These are phyloP conservation scores for Pseudocercospora macadamiae DNA, from an alignment of 2,329 filamentous ascomycete genomes.

Conservation along the genomic window DNA sequence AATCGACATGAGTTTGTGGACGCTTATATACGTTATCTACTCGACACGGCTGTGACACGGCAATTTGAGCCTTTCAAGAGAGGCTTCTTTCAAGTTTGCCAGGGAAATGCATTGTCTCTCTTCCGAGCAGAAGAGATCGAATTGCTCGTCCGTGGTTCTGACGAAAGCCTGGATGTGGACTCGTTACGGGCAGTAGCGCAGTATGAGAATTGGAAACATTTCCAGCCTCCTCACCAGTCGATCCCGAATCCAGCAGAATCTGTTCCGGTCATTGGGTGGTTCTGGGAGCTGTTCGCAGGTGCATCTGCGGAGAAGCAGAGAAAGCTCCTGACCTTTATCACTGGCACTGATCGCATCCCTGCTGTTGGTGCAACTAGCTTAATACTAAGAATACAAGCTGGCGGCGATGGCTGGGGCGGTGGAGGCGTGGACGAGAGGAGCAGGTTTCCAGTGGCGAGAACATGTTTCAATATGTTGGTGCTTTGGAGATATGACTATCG, in stretches of 20 bases:
- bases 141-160: slow-evolving; percentile 79
- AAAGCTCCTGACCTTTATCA: slow-evolving; percentile 81
- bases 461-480: slow-evolving; percentile 85
- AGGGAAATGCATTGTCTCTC: slow-evolving; percentile 81
- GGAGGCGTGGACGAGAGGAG: slow-evolving; percentile 61
- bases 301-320: slow-evolving; percentile 71
- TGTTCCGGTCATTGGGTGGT: slow-evolving; percentile 77
- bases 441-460: slow-evolving; percentile 81
- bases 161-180: slow-evolving; percentile 77
- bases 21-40: slow-evolving; percentile 76
- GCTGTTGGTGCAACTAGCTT: slow-evolving; percentile 83
- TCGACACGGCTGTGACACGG: slow-evolving; percentile 75
- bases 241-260: slow-evolving; percentile 51
- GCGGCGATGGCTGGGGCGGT: slow-evolving; percentile 55
- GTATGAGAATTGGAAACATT: slow-evolving; percentile 76
- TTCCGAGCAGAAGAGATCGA: slow-evolving; percentile 93
- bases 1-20: slow-evolving; percentile 88
- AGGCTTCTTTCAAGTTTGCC: slow-evolving; percentile 90
- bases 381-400: slow-evolving; percentile 73
- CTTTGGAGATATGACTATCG: slow-evolving; percentile 72
- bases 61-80: slow-evolving; percentile 94
- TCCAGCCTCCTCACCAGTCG: slow-evolving; percentile 30
- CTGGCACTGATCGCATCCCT: slow-evolving; percentile 86
- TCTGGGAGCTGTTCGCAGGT: slow-evolving; percentile 79
- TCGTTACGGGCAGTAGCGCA: slow-evolving; percentile 75